Conservation (phyloP, 2,329 filamentous ascomycete genomes). For the Exutisphaerella laricina region DNA sequence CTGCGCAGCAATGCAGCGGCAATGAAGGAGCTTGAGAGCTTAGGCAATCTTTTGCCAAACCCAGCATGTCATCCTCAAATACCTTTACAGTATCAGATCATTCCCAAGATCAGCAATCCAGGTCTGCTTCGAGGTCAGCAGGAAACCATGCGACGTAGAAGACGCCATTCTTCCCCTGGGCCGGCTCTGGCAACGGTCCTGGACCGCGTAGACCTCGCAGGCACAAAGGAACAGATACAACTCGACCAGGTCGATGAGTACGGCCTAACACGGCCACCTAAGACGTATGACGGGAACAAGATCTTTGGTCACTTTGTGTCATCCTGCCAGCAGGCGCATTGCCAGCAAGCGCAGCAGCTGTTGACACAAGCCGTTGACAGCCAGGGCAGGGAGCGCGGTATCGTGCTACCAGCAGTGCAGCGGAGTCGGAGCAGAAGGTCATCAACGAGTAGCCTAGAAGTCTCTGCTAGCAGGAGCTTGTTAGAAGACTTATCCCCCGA, state of each 20-base stretch:
- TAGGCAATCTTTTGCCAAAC: not conserved
- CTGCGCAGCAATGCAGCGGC: not conserved
- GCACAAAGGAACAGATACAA: not conserved
- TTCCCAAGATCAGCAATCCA: not conserved
- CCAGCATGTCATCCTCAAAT: not conserved
- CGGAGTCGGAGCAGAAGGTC: not conserved
- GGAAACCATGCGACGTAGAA: not conserved
- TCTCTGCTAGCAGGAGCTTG: too few relatives aligned
- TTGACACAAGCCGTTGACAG: not conserved
- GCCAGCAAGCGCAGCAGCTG: not conserved
- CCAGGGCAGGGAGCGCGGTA: not conserved
- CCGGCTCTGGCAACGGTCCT: not conserved
- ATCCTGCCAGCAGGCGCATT: not conserved
- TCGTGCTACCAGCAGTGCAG: not conserved
- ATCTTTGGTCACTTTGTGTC: not conserved
- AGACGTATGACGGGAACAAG: not conserved
- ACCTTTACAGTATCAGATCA: not conserved
- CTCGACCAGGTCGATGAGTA: not conserved
- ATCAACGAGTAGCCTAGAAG: not conserved
- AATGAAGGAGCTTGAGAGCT: not conserved
- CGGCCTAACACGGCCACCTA: not conserved
- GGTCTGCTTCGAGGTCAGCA: not conserved
- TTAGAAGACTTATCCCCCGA: too few relatives aligned
- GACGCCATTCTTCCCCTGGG: not conserved
- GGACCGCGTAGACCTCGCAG: not conserved